phyloP scores from a whole-genome alignment of 768 basidiomycete genomes.

The Collybia sp. region DNA sequence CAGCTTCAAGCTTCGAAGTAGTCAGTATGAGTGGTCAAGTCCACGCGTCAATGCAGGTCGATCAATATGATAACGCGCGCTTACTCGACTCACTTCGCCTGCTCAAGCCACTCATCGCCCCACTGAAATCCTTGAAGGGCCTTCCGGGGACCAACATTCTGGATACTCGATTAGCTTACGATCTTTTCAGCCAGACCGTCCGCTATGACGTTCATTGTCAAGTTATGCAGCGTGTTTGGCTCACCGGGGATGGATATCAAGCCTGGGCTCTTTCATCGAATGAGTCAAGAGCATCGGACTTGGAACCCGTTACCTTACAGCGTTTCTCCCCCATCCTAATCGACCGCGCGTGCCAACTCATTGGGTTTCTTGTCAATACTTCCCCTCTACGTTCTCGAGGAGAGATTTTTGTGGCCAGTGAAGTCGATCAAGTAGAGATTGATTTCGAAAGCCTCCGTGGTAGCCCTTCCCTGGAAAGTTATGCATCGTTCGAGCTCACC shows the following conservation, averaged over 20 bases:
- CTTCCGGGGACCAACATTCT: constrained; percentile 1
- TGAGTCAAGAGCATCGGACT: background rate
- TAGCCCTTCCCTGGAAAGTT: constrained; percentile 1
- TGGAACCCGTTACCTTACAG: background rate
- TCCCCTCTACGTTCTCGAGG: background rate
- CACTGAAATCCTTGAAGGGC: constrained; percentile 1
- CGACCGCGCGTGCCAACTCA: constrained; percentile 2
- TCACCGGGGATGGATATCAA: constrained; percentile 3
- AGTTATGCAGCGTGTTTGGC: constrained; percentile 3
- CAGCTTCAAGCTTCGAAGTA: background rate
- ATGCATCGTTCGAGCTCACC: constrained; percentile 3
- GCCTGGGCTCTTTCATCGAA: constrained; percentile 1
- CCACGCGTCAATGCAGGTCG: background rate
- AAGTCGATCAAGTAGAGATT: constrained; percentile 3
- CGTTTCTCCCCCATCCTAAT: constrained; percentile 4
- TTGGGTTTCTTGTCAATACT: constrained; percentile 3
- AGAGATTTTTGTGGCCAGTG: constrained; percentile 3
- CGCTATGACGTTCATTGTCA: constrained; percentile 2
- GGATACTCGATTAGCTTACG: constrained; percentile 2
- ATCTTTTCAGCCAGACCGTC: constrained; percentile 2
- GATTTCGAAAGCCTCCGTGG: background rate
- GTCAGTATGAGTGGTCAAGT: constrained; percentile 1
- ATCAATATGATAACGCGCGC: background rate
- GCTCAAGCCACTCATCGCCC: background rate
- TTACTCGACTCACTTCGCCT: constrained; percentile 2